Conservation (phyloP, 164 flowering plant species). For the Macadamia integrifolia region DNA sequence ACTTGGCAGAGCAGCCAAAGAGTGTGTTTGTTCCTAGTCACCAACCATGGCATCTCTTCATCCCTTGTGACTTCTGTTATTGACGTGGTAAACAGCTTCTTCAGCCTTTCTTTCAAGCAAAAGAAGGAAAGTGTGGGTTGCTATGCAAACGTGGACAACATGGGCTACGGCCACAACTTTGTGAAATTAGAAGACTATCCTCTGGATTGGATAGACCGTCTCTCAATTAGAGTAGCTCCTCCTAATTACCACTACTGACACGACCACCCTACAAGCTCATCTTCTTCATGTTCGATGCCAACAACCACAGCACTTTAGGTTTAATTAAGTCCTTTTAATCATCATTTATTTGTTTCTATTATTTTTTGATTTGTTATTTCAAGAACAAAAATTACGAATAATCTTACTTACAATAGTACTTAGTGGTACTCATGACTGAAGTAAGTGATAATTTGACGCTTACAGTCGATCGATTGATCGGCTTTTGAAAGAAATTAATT, state of each 20-base stretch:
- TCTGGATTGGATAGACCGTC: slow-evolving; percentile 30
- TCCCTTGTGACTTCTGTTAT: slow-evolving; percentile 10
- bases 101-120: slow-evolving; percentile 20
- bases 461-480: too few species aligned
- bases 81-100: slow-evolving; percentile 26
- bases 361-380: too few species aligned
- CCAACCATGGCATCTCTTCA: slow-evolving; percentile 18
- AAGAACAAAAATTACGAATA: too few species aligned
- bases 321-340: neutral
- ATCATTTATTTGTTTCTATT: too few species aligned
- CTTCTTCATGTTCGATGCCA: slow-evolving; percentile 19
- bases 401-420: too few species aligned
- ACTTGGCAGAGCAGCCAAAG: slow-evolving; percentile 14
- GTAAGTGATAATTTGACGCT: too few species aligned
- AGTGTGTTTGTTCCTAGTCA: slow-evolving; percentile 17
- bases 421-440: too few species aligned
- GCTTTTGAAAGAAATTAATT: too few species aligned
- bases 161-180: slow-evolving; percentile 29
- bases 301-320: slow-evolving; percentile 21
- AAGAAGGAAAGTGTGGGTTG: slow-evolving; percentile 25
- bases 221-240: slow-evolving; percentile 23
- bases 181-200: slow-evolving; percentile 21
- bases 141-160: slow-evolving; percentile 18
- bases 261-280: too few species aligned
- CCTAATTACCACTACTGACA: neutral